These are phyloP conservation scores for Talaromyces funiculosus DNA, from an alignment of 2,329 filamentous ascomycete species.

Conservation along the genomic window DNA sequence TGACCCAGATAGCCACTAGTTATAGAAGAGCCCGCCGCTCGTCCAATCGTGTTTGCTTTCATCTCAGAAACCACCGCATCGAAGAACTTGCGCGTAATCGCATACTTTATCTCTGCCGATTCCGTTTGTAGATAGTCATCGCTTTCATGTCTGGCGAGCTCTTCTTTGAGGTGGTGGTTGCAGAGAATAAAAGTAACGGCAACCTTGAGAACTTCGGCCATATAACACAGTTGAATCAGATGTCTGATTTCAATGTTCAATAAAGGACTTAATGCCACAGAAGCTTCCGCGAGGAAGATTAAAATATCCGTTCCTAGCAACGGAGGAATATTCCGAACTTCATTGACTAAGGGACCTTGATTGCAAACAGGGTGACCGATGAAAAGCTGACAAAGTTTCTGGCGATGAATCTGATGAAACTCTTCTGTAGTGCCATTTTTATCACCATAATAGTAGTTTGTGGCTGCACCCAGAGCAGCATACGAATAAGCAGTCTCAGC, in stretches of 20 bases:
- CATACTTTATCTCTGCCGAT: slow-evolving; percentile 26
- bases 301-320: slow-evolving; percentile 36
- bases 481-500: slow-evolving; percentile 86
- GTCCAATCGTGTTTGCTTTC: slow-evolving; percentile 32
- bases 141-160: slow-evolving; percentile 26
- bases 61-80: slow-evolving; percentile 34
- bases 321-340: slow-evolving; percentile 36
- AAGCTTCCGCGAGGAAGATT: slow-evolving; percentile 70
- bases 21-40: slow-evolving; percentile 30
- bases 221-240: slow-evolving; percentile 76
- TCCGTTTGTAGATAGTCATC: slow-evolving; percentile 23
- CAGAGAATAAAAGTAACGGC: slow-evolving; percentile 51
- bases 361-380: slow-evolving; percentile 47
- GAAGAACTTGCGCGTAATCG: slow-evolving; percentile 32
- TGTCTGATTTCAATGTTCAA: slow-evolving; percentile 70
- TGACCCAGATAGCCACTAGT: slow-evolving; percentile 35
- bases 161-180: slow-evolving; percentile 32
- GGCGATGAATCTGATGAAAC: slow-evolving; percentile 61
- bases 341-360: slow-evolving; percentile 29
- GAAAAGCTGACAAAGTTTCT: slow-evolving; percentile 73
- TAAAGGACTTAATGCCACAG: slow-evolving; percentile 62
- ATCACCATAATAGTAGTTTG: slow-evolving; percentile 46
- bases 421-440: slow-evolving; percentile 55
- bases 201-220: slow-evolving; percentile 84
- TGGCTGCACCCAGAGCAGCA: slow-evolving; percentile 67